phyloP scores from a whole-genome alignment of 345 rosid genomes.

The Eucalyptus guilfoylei region DNA sequence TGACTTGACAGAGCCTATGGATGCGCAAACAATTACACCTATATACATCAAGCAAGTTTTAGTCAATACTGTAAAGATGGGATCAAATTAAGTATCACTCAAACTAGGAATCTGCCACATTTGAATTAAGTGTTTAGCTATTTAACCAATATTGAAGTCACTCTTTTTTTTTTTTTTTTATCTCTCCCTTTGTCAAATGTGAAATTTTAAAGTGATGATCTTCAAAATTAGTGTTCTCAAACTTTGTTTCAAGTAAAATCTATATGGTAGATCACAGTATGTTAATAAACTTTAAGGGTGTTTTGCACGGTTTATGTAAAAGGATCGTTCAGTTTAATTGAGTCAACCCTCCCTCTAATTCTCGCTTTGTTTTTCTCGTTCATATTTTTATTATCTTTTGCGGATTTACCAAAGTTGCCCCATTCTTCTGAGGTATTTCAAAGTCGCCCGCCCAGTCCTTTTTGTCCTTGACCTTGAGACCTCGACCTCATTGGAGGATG shows the following conservation, averaged over 20 bases:
- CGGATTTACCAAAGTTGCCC: neutral
- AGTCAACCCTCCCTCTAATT: neutral
- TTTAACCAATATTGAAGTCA: neutral
- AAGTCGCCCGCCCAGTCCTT: neutral
- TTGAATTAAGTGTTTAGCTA: neutral
- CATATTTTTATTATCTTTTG: neutral
- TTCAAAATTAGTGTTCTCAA: neutral
- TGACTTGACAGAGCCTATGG: neutral
- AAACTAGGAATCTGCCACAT: neutral
- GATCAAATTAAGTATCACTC: neutral
- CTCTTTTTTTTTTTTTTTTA: neutral
- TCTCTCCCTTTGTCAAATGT: accelerated
- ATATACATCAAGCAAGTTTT: neutral
- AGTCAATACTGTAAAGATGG: accelerated
- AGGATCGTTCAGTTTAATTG: neutral
- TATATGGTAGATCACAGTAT: neutral
- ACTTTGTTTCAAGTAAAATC: neutral
- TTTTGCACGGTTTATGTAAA: neutral
- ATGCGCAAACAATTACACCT: neutral
- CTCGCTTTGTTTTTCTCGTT: neutral
- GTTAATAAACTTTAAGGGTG: neutral
- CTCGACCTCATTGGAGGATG: neutral
- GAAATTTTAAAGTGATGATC: neutral
- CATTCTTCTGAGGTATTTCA: neutral
- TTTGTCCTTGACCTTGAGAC: neutral